phyloP scores from a whole-genome alignment of 345 rosid species.

The Ricinus communis region DNA sequence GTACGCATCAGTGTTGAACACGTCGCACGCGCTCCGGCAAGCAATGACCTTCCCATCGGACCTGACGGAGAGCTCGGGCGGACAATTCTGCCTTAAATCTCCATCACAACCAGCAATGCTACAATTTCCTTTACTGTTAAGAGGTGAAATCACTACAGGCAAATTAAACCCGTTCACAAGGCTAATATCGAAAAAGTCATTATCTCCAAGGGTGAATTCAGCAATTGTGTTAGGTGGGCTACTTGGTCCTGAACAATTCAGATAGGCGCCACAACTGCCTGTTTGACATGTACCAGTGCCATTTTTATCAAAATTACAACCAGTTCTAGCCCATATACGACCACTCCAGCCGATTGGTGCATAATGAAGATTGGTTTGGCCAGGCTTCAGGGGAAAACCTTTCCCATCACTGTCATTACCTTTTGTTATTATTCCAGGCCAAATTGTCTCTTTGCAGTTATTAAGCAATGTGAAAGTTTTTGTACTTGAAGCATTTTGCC shows the following conservation, averaged over 20 bases:
- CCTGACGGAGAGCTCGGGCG: constrained; percentile 39
- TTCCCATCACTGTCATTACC: constrained; percentile 55
- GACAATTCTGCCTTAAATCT: constrained; percentile 48
- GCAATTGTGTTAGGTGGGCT: constrained; percentile 66
- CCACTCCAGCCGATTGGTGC: constrained; percentile 85
- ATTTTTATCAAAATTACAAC: constrained; percentile 58
- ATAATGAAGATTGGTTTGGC: constrained; percentile 49
- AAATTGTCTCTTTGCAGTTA: constrained; percentile 58
- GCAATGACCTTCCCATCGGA: constrained; percentile 44
- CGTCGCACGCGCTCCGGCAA: constrained; percentile 58
- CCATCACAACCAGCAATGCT: constrained; percentile 56
- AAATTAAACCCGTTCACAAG: constrained; percentile 66
- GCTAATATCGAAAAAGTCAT: constrained; percentile 58
- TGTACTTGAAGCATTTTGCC: constrained; percentile 22
- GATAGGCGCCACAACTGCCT: constrained; percentile 62
- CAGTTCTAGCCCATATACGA: constrained; percentile 83
- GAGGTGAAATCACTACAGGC: constrained; percentile 43
- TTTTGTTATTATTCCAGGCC: constrained; percentile 62
- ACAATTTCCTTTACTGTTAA: constrained; percentile 48
- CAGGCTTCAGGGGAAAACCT: constrained; percentile 57
- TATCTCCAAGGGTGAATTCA: constrained; percentile 47
- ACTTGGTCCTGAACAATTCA: constrained; percentile 60
- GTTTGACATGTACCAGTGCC: constrained; percentile 74
- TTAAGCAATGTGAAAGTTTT: constrained; percentile 62
- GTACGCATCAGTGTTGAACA: constrained; percentile 48